Evolutionary conservation across 2,329 filamentous ascomycete species (phyloP), one percentile per base, ranked within the genome.

Genomic region (Ceratocystis eucalypticola): DNA sequence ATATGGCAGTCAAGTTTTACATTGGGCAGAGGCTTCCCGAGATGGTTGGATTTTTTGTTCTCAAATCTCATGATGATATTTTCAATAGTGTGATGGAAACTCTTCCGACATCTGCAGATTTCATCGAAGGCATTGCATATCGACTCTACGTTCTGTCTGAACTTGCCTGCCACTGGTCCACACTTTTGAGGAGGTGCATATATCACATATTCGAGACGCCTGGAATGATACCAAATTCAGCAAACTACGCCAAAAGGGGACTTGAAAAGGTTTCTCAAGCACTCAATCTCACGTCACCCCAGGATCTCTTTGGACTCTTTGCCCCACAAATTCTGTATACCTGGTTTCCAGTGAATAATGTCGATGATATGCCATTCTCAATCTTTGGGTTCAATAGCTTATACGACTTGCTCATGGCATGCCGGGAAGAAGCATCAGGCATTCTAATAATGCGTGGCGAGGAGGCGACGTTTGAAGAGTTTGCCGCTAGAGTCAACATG

Each of bases 181-280:
- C 92, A 0, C 80, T 97, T 22, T 80, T 96, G 55, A 87, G 92
- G 64, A 85, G 88, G 69, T 91, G 91, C 70, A 88, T 96, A 20
- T 99, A 96, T 74, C 88, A 94, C 74, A 91, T 97, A 25, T 96
- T 97, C 71, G 94, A 97, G 74, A 91, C 88, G 0, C 89, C 92
- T 1, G 90, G 88, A 1, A 85, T 85, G 66, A 84, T 96, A 15
- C 76, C 81, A 2, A 76, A 77, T 10, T 88, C 88, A 5, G 79
- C 81, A 22, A 77, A 80, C 22, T 88, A 96, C 75, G 92, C 93
- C 0, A 83, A 82, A 66, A 82, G 82, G 64, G 95, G 90, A 70
- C 79, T 96, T 55, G 74, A 75, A 3, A 79, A 82, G 12, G 85
- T 96, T 41, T 84, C 92, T 3, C 76, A 74, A 12, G 80, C 81